Percentiles rank a stretch among this genome's conserved stretches.
These are phyloP conservation scores for Auriscalpium orientale DNA, from an alignment of 768 basidiomycete genomes.

Conservation along the genomic window DNA sequence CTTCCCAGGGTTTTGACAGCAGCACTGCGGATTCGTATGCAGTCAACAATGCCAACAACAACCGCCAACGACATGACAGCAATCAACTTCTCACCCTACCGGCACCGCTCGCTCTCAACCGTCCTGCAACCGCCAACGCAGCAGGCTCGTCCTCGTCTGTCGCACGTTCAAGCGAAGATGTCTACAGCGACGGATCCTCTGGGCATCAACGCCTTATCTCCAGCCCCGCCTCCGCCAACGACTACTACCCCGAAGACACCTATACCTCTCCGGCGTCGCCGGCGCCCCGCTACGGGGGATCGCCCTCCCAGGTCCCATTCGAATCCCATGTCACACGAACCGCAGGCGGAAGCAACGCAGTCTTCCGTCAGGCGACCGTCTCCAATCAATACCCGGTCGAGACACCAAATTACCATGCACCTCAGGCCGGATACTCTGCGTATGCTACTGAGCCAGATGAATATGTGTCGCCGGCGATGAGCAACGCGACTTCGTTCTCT, in stretches of 20 bases:
- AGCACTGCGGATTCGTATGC: constrained; percentile 56
- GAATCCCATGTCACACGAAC: constrained; percentile 35
- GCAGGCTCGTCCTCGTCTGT: constrained; percentile 28
- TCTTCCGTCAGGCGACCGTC: constrained; percentile 35
- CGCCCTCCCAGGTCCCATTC: constrained; percentile 18
- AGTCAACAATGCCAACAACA: constrained; percentile 25
- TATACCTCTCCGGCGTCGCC: background rate
- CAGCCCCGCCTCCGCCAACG: constrained; percentile 24
- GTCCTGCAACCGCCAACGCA: constrained; percentile 20
- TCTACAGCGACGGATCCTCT: constrained; percentile 37
- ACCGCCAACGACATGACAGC: constrained; percentile 60
- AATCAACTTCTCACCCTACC: constrained; percentile 67
- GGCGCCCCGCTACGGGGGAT: constrained; percentile 4
- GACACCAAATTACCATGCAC: constrained; percentile 18
- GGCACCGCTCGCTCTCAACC: constrained; percentile 59
- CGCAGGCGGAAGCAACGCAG: constrained; percentile 28
- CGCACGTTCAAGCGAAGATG: constrained; percentile 25
- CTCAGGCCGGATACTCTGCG: constrained; percentile 24
- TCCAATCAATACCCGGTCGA: constrained; percentile 40
- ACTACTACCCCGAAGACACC: constrained; percentile 20
- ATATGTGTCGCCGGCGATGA: constrained; percentile 7
- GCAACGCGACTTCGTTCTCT: background rate
- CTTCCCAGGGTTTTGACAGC: constrained; percentile 41
- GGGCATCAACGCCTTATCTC: constrained; percentile 37
- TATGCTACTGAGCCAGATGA: constrained; percentile 33